Evolutionary conservation across 495 filamentous ascomycete species (phyloP).

Genomic region (Pseudoneurospora amorphoporcata): DNA sequence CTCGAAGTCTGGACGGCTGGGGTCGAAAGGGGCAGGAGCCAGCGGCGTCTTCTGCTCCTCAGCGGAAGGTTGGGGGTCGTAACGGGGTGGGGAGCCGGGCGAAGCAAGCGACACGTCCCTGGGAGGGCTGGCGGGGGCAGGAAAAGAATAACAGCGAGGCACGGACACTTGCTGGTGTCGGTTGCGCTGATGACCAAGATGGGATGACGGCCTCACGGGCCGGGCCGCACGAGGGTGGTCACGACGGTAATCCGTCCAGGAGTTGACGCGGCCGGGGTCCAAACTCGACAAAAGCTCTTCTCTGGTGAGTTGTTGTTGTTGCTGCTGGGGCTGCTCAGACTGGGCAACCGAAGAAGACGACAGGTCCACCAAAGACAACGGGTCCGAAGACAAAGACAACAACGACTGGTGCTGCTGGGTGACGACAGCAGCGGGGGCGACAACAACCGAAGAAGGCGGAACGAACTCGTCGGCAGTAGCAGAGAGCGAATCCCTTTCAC

Average conservation of each 20-base stretch:
- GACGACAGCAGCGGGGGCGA: background rate
- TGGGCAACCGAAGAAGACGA: background rate
- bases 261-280: background rate
- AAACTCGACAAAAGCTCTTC: background rate
- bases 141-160: background rate
- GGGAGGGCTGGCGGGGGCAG: background rate
- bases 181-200: background rate
- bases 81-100: background rate
- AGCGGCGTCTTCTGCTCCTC: background rate
- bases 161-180: background rate
- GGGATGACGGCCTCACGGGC: background rate
- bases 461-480: background rate
- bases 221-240: background rate
- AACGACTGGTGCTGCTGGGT: background rate
- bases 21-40: background rate
- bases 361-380: no score
- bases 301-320: background rate
- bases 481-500: background rate
- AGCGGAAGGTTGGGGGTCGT: background rate
- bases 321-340: background rate
- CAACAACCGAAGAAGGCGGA: background rate
- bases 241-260: background rate
- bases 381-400: background rate
- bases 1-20: background rate
- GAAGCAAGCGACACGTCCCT: background rate